These are phyloP conservation scores for Lentinula detonsa DNA, from an alignment of 768 basidiomycete species.

Conservation along the genomic window DNA sequence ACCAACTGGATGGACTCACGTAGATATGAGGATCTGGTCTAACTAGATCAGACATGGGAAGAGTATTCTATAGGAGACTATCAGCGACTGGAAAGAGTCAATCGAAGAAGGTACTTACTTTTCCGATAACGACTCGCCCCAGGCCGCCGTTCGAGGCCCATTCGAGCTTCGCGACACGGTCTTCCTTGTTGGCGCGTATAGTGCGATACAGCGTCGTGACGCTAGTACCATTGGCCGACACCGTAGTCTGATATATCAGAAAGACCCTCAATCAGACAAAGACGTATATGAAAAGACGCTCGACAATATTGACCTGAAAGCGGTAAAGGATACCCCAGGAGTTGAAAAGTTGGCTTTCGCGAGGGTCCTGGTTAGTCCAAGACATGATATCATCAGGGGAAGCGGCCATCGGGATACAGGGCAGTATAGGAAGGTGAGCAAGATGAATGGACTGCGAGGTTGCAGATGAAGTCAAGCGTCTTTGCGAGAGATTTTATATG, in stretches of 20 bases:
- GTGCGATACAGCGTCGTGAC: conserved; percentile 76
- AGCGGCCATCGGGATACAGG: conserved; percentile 35
- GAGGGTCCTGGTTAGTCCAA: conserved; percentile 85
- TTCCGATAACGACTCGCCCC: conserved; percentile 81
- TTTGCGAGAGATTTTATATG: conserved; percentile 50
- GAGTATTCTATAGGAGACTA: conserved; percentile 48
- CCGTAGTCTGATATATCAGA: conserved; percentile 49
- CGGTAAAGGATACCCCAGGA: conserved; percentile 77
- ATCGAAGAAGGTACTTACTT: conserved; percentile 37
- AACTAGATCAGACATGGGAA: conserved; percentile 81
- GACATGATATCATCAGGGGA: conserved; percentile 67
- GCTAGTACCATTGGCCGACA: conserved; percentile 56
- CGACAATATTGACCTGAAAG: conserved; percentile 51
- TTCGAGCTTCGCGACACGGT: conserved; percentile 83
- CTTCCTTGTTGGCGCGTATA: conserved; percentile 82
- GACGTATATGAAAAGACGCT: conserved; percentile 9
- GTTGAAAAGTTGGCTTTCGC: conserved; percentile 79
- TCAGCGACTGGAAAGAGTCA: conserved; percentile 7
- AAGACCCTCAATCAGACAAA: conserved; percentile 15
- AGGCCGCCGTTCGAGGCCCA: conserved; percentile 81
- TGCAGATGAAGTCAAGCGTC: conserved; percentile 19
- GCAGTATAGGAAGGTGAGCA: conserved; percentile 13
- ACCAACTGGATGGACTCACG: conserved; percentile 32
- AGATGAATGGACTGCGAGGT: conserved; percentile 22
- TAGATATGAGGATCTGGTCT: conserved; percentile 57